These are phyloP conservation scores for Coemansia asiatica DNA, from an alignment of 192 early-diverging fungal genomes.

Conservation along the genomic window DNA sequence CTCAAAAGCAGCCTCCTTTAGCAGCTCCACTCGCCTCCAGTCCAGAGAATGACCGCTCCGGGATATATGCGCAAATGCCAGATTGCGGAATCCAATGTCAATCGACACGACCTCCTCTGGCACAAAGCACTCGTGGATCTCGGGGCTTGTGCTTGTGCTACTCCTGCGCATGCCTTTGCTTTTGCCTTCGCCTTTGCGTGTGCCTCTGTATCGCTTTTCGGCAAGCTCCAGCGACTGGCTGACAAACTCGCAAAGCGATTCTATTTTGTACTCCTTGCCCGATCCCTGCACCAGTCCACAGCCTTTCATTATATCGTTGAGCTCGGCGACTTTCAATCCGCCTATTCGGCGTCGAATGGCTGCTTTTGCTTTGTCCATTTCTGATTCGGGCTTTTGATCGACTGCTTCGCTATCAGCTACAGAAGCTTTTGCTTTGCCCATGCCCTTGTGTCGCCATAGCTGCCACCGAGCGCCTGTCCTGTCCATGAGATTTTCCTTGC, in stretches of 20 bases:
- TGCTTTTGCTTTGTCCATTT: background rate
- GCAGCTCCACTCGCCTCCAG: conserved; percentile 49
- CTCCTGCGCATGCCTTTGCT: conserved; percentile 3
- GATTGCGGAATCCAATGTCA: conserved; percentile 55
- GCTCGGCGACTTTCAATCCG: conserved; percentile 27
- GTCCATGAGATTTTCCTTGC: no score
- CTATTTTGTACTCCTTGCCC: conserved; percentile 33
- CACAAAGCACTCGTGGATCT: conserved; percentile 22
- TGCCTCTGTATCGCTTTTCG: conserved; percentile 21
- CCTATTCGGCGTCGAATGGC: conserved; percentile 19
- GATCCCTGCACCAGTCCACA: conserved; percentile 46
- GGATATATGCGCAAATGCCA: conserved; percentile 52
- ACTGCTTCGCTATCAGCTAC: background rate
- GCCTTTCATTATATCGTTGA: conserved; percentile 31
- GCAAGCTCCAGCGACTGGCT: conserved; percentile 36
- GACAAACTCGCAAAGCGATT: conserved; percentile 34
- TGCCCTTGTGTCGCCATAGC: no score
- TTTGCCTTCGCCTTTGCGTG: conserved; percentile 12
- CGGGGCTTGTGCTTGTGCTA: background rate
- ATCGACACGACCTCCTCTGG: conserved; percentile 53
- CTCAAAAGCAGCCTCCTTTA: conserved; percentile 40
- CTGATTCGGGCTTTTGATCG: background rate
- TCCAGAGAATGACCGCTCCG: conserved; percentile 27
- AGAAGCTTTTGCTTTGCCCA: background rate
- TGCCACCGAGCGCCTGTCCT: no score